phyloP scores from a whole-genome alignment of 345 rosid genomes.

The Salix purpurea region DNA sequence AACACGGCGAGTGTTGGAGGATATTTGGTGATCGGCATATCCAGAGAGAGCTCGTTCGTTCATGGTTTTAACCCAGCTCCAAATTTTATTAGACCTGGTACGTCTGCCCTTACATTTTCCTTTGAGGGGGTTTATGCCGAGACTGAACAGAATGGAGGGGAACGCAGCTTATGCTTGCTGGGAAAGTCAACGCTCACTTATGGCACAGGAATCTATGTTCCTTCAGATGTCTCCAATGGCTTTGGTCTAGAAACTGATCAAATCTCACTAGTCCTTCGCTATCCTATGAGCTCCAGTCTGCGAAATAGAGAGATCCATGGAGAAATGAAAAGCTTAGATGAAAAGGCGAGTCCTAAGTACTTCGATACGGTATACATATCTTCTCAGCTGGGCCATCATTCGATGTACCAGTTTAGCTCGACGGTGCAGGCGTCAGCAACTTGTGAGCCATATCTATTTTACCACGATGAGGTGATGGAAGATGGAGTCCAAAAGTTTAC shows the following conservation, averaged over 20 bases:
- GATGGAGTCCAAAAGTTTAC: neutral
- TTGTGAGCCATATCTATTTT: neutral
- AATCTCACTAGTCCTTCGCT: slow-evolving; percentile 9
- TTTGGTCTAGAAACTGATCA: neutral
- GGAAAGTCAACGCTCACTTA: slow-evolving; percentile 14
- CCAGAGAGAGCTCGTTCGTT: slow-evolving; percentile 1
- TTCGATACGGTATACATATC: slow-evolving; percentile 3
- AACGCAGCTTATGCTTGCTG: slow-evolving; percentile 15
- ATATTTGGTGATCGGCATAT: neutral
- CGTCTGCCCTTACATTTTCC: neutral
- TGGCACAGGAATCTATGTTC: neutral
- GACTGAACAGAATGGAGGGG: slow-evolving; percentile 1
- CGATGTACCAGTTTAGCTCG: neutral
- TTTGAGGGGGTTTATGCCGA: slow-evolving; percentile 21
- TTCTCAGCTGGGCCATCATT: slow-evolving; percentile 3
- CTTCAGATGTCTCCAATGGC: neutral
- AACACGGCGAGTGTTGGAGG: neutral
- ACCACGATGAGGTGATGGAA: neutral
- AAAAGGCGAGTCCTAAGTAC: neutral
- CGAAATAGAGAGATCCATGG: slow-evolving; percentile 12
- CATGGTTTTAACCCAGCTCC: neutral
- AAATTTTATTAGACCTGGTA: slow-evolving; percentile 1
- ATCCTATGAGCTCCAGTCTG: slow-evolving; percentile 9
- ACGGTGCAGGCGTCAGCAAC: neutral
- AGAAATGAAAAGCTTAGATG: slow-evolving; percentile 11